Percentiles rank a stretch among this genome's conserved stretches.
Conservation (phyloP, 768 basidiomycete species). For the Rhizopogon rudus region DNA sequence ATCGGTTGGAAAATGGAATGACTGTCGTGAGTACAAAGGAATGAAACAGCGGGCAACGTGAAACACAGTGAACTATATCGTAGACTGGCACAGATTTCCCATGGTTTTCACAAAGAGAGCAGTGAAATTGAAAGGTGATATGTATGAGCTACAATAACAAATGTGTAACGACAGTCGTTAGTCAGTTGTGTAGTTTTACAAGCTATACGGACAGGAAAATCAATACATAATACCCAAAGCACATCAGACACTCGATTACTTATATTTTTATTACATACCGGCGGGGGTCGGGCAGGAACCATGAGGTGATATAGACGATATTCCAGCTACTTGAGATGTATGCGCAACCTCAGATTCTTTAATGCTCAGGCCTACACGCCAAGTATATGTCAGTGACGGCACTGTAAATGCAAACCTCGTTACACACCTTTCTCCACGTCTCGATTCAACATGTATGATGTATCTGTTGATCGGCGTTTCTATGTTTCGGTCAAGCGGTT, state of each 20-base stretch:
- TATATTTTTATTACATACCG: not conserved
- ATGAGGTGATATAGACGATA: not conserved
- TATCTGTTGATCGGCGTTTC: constrained; percentile 58
- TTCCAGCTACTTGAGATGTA: constrained; percentile 29
- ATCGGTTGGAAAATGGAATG: too few relatives aligned
- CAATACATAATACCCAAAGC: not conserved
- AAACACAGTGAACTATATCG: too few relatives aligned
- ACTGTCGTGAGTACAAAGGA: too few relatives aligned
- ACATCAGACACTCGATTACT: not conserved
- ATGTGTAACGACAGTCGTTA: not conserved
- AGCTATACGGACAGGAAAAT: not conserved
- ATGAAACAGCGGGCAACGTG: too few relatives aligned
- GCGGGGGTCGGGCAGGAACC: not conserved
- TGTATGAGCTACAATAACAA: not conserved
- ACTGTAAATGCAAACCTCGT: constrained; percentile 9
- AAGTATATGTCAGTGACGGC: not conserved
- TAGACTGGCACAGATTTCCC: too few relatives aligned
- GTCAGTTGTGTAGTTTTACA: not conserved
- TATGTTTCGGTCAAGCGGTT: constrained; percentile 28
- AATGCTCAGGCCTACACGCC: constrained; percentile 45
- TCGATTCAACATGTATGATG: constrained; percentile 73
- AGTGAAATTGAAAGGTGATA: too few relatives aligned
- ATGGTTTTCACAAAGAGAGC: too few relatives aligned
- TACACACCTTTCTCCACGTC: constrained; percentile 59
- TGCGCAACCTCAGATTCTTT: constrained; percentile 55